These are phyloP conservation scores for Geoglossum glabrum DNA, from an alignment of 495 filamentous ascomycete species.

Conservation along the genomic window DNA sequence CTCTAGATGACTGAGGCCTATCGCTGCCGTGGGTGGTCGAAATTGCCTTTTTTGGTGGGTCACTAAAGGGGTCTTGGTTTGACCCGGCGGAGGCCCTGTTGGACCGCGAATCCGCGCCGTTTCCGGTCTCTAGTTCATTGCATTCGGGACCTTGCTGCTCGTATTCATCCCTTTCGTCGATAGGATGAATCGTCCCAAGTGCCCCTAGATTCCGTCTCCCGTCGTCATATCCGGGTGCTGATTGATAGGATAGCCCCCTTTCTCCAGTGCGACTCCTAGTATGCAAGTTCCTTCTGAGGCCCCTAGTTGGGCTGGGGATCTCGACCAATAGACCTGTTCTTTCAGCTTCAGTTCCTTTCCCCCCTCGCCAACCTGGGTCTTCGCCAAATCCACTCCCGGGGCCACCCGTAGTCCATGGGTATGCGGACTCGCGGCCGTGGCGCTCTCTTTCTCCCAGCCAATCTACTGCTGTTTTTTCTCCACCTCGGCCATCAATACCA, in stretches of 20 bases:
- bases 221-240: constrained; percentile 25
- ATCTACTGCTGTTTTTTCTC: constrained; percentile 8
- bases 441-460: not conserved
- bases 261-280: constrained; percentile 13
- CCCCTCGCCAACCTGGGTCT: constrained; percentile 10
- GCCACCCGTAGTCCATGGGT: constrained; percentile 9
- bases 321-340: constrained; percentile 35
- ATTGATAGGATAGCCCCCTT: constrained; percentile 17
- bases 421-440: not conserved
- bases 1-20: not conserved
- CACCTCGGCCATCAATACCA: constrained; percentile 4
- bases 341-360: constrained; percentile 23
- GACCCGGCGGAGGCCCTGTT: constrained; percentile 6
- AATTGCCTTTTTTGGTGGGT: constrained; percentile 10
- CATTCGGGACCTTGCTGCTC: constrained; percentile 22
- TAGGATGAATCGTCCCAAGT: constrained; percentile 29
- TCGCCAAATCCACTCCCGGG: not conserved
- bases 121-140: constrained; percentile 1
- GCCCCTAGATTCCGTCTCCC: constrained; percentile 22
- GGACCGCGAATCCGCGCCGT: not conserved
- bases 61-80: constrained; percentile 15
- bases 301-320: constrained; percentile 32
- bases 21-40: constrained; percentile 12
- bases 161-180: constrained; percentile 40
- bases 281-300: constrained; percentile 25